These are phyloP conservation scores for Capniomyces stellatus DNA, from an alignment of 371 early-diverging fungal genomes.

Conservation along the genomic window DNA sequence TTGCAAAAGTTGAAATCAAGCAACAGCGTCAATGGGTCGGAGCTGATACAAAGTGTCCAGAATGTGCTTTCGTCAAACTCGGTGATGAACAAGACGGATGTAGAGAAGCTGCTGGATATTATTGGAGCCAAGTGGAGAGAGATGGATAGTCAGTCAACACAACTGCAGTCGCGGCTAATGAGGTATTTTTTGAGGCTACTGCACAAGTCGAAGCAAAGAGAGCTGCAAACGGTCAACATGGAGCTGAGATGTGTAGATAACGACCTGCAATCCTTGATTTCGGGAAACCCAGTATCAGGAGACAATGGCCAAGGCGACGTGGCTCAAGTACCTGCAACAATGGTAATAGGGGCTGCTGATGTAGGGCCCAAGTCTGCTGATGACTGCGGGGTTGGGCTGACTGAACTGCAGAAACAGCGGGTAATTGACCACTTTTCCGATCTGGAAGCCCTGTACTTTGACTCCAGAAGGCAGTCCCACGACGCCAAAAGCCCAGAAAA, in stretches of 20 bases:
- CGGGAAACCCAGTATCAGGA: background rate
- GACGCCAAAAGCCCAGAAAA: constrained; percentile 11
- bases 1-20: background rate
- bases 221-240: constrained; percentile 19
- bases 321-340: constrained; percentile 8
- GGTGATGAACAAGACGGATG: constrained; percentile 21
- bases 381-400: background rate
- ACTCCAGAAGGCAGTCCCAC: constrained; percentile 12
- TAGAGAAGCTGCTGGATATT: constrained; percentile 30
- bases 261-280: constrained; percentile 11
- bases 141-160: constrained; percentile 28
- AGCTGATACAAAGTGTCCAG: background rate
- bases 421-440: constrained; percentile 49
- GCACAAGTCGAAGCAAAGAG: constrained; percentile 23
- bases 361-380: background rate
- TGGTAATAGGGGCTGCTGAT: background rate
- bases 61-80: background rate
- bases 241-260: constrained; percentile 13
- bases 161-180: constrained; percentile 33
- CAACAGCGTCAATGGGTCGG: constrained; percentile 3
- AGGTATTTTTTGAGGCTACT: constrained; percentile 36
- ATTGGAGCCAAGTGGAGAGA: constrained; percentile 36
- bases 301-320: background rate
- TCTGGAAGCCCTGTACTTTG: constrained; percentile 46
- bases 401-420: constrained; percentile 7